These are phyloP conservation scores for Chloroidium sp. DNA, from an alignment of 163 green algal genomes.

Conservation along the genomic window DNA sequence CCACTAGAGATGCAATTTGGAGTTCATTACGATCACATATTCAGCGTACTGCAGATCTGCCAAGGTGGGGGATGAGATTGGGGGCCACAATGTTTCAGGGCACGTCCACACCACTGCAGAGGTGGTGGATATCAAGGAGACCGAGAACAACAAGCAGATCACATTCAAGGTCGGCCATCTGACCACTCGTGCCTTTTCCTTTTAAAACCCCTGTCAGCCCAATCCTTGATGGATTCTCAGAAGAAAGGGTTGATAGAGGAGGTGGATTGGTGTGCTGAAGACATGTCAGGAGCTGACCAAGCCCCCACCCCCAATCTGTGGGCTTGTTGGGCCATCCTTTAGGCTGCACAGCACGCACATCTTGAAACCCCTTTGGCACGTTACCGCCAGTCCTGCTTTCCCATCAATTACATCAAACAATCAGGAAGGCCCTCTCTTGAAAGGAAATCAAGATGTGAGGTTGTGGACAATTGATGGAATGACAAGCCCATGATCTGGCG, in stretches of 20 bases:
- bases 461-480: not conserved
- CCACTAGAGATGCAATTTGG: not conserved
- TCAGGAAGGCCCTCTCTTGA: too few species aligned
- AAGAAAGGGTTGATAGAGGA: too few species aligned
- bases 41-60: constrained; percentile 30
- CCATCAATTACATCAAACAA: too few species aligned
- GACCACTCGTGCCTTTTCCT: too few species aligned
- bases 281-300: too few species aligned
- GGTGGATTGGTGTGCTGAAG: too few species aligned
- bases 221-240: too few species aligned
- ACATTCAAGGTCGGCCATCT: constrained; percentile 38
- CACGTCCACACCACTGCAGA: constrained; percentile 79
- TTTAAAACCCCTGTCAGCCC: too few species aligned
- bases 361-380: too few species aligned
- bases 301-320: too few species aligned
- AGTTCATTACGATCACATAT: not conserved
- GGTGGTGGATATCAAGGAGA: constrained; percentile 48
- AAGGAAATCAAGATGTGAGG: not conserved
- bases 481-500: not conserved
- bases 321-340: too few species aligned
- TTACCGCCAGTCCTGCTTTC: not conserved
- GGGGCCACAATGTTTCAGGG: constrained; percentile 85
- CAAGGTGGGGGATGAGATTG: constrained; percentile 92
- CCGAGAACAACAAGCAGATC: constrained; percentile 64
- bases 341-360: too few species aligned